Conservation (phyloP, 805 yeast genomes). For the Pichia kluyveri region DNA sequence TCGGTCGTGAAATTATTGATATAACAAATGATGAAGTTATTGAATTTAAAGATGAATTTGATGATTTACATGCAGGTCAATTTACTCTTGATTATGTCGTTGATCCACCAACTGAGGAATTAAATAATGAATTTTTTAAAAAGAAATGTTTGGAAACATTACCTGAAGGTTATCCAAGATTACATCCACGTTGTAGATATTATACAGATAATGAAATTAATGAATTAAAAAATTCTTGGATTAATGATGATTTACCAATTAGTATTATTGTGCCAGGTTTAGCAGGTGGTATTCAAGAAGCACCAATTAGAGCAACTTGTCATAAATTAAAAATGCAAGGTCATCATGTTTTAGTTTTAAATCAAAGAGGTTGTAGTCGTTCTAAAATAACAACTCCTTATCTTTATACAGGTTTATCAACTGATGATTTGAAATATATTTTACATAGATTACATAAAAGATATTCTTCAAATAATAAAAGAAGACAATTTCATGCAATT, state of each 20-base stretch:
- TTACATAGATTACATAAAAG: slow-evolving; percentile 38
- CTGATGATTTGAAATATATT: slow-evolving; percentile 58
- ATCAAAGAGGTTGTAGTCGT: slow-evolving; percentile 71
- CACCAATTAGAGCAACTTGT: slow-evolving; percentile 52
- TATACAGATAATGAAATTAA: slow-evolving; percentile 37
- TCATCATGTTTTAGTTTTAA: slow-evolving; percentile 51
- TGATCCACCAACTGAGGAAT: slow-evolving; percentile 17
- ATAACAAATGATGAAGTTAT: slow-evolving; percentile 12
- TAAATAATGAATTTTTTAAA: slow-evolving; percentile 18
- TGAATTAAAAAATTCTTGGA: slow-evolving; percentile 24
- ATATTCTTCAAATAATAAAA: slow-evolving; percentile 33
- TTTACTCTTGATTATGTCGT: slow-evolving; percentile 43
- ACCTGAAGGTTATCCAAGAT: slow-evolving; percentile 46
- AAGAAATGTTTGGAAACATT: slow-evolving; percentile 29
- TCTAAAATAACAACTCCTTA: slow-evolving; percentile 63
- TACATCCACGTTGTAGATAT: slow-evolving; percentile 65
- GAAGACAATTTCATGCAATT: slow-evolving; percentile 50
- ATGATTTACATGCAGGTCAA: slow-evolving; percentile 27
- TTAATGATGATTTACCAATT: slow-evolving; percentile 40
- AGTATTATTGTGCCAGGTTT: slow-evolving; percentile 61
- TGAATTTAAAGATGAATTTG: slow-evolving; percentile 3
- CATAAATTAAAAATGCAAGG: slow-evolving; percentile 31
- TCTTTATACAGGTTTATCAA: slow-evolving; percentile 58
- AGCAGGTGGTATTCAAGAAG: slow-evolving; percentile 76
- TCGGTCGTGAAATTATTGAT: slow-evolving; percentile 37